Percentiles rank a stretch among this genome's conserved stretches.
Conservation (phyloP, 1,284 basidiomycete species). For the Leccinum idahoense region DNA sequence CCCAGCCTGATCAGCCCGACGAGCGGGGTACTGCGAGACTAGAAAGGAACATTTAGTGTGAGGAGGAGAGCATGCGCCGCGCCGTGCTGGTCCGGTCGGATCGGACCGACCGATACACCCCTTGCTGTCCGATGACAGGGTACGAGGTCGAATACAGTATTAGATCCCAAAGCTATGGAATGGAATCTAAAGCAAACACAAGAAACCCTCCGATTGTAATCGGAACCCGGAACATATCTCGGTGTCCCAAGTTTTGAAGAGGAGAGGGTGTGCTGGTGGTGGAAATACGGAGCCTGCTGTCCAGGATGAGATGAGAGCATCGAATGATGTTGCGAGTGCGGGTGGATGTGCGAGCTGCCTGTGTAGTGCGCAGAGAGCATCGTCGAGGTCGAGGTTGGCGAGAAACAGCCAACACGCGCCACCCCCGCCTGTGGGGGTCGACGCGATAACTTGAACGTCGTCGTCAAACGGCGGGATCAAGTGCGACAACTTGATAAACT, state of each 20-base stretch:
- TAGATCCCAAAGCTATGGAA: too few relatives aligned
- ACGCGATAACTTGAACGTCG: constrained; percentile 9
- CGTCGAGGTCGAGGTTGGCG: constrained; percentile 6
- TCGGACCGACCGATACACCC: too few relatives aligned
- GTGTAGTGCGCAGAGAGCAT: constrained; percentile 29
- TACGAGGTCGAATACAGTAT: too few relatives aligned
- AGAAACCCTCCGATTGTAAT: too few relatives aligned
- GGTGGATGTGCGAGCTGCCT: constrained; percentile 14
- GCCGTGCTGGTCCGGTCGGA: too few relatives aligned
- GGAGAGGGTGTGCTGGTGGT: constrained; percentile 26
- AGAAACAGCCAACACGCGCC: background rate
- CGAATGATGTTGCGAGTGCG: constrained; percentile 13
- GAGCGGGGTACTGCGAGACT: too few relatives aligned
- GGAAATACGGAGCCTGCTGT: constrained; percentile 21
- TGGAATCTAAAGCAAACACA: too few relatives aligned
- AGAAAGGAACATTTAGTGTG: too few relatives aligned
- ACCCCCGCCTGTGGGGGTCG: constrained; percentile 20
- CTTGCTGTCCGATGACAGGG: too few relatives aligned
- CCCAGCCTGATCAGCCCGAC: too few relatives aligned
- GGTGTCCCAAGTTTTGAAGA: constrained; percentile 7
- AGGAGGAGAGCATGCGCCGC: too few relatives aligned
- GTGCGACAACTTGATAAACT: constrained; percentile 75
- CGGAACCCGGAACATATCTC: too few relatives aligned
- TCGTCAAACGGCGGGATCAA: constrained; percentile 67
- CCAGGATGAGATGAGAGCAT: constrained; percentile 13